phyloP scores from a whole-genome alignment of 805 yeast species.

The Spathaspora girioi region DNA sequence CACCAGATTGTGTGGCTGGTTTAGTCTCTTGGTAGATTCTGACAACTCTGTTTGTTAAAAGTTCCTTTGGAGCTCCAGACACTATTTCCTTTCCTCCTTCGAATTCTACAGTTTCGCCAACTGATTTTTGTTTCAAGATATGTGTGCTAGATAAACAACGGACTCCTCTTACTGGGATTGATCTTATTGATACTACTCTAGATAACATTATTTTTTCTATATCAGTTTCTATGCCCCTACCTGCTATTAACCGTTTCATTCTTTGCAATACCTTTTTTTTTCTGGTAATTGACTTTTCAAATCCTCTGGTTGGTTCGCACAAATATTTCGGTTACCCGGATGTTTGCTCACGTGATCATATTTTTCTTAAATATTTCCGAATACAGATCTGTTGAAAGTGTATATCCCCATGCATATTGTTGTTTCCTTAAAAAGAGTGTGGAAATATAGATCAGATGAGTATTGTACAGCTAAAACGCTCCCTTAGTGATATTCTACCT shows the following conservation, averaged over 20 bases:
- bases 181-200: slow-evolving; percentile 3
- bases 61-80: slow-evolving; percentile 75
- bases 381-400: neutral
- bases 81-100: slow-evolving; percentile 50
- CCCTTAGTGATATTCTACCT: slow-evolving; percentile 50
- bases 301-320: slow-evolving; percentile 4
- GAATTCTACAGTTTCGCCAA: slow-evolving; percentile 13
- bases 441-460: slow-evolving; percentile 3
- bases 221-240: neutral
- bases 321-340: slow-evolving; percentile 1
- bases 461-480: slow-evolving; percentile 20
- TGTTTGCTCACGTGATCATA: neutral
- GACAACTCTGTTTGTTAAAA: slow-evolving; percentile 59
- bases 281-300: slow-evolving; percentile 4
- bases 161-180: slow-evolving; percentile 2
- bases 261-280: neutral
- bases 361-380: no score
- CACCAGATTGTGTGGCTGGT: slow-evolving; percentile 79
- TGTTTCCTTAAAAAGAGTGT: neutral
- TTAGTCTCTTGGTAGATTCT: slow-evolving; percentile 75
- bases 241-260: neutral
- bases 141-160: slow-evolving; percentile 24
- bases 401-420: neutral
- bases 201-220: slow-evolving; percentile 5
- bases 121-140: slow-evolving; percentile 13